These are phyloP conservation scores for Hysterium pulicare DNA, from an alignment of 2,329 filamentous ascomycete species.

Conservation along the genomic window DNA sequence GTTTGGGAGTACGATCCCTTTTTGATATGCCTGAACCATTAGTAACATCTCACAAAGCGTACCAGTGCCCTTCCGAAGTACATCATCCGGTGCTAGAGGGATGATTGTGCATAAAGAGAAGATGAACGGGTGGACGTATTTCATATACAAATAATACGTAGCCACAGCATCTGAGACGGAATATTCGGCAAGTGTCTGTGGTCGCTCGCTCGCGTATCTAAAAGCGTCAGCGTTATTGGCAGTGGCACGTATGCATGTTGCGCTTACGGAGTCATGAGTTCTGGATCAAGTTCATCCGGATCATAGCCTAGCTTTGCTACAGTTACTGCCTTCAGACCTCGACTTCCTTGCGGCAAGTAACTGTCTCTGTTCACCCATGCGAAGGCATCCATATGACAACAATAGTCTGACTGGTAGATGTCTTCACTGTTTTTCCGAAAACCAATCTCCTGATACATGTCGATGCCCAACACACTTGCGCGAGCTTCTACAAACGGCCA, in stretches of 20 bases:
- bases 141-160: conserved; percentile 99
- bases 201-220: conserved; percentile 77
- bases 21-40: conserved; percentile 96
- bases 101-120: conserved; percentile 98
- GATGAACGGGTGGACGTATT: conserved; percentile 99
- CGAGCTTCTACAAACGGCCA: conserved; percentile 97
- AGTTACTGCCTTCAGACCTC: conserved; percentile 95
- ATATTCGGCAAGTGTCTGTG: conserved; percentile 93
- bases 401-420: conserved; percentile 93
- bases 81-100: conserved; percentile 87
- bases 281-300: conserved; percentile 93
- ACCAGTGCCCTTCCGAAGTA: conserved; percentile 90
- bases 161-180: conserved; percentile 98
- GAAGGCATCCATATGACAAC: conserved; percentile 98
- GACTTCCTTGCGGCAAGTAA: conserved; percentile 93
- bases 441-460: conserved; percentile 98
- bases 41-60: conserved; percentile 99
- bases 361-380: conserved; percentile 99
- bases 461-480: conserved; percentile 90
- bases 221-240: conserved; percentile 5
- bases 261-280: conserved; percentile 78
- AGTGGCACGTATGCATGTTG: background rate
- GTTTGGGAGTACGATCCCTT: conserved; percentile 89
- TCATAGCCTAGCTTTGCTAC: conserved; percentile 98
- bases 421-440: conserved; percentile 95